These are phyloP conservation scores for Penicillium italicum DNA, from an alignment of 2,329 filamentous ascomycete species.

Conservation along the genomic window DNA sequence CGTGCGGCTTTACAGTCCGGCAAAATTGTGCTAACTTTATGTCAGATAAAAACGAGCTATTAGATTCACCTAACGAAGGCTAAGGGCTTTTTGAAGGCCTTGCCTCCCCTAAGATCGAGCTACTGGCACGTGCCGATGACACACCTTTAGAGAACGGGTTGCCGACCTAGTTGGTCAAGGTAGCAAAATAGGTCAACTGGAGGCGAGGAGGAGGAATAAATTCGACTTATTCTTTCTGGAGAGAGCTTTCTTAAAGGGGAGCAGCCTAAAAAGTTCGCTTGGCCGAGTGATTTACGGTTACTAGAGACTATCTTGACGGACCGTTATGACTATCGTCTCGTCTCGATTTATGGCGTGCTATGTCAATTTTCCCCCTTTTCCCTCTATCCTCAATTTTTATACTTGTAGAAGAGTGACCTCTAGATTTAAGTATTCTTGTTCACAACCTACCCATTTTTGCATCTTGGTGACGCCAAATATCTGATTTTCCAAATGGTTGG, in stretches of 20 bases:
- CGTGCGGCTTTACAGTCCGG: not conserved
- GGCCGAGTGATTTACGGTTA: slow-evolving; percentile 25
- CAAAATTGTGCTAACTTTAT: slow-evolving; percentile 7
- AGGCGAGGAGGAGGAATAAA: slow-evolving; percentile 26
- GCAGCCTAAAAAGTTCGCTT: slow-evolving; percentile 20
- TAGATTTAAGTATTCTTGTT: slow-evolving; percentile 26
- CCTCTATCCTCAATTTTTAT: too few species aligned
- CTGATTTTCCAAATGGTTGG: slow-evolving; percentile 22
- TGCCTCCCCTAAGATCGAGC: slow-evolving; percentile 16
- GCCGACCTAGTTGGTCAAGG: slow-evolving; percentile 22
- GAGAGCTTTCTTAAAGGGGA: slow-evolving; percentile 21
- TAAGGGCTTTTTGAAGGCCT: slow-evolving; percentile 17
- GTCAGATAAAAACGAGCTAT: too few species aligned
- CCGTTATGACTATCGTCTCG: slow-evolving; percentile 29
- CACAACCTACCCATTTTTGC: slow-evolving; percentile 15
- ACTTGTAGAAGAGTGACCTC: not conserved
- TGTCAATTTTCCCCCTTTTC: too few species aligned
- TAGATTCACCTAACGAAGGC: slow-evolving; percentile 14
- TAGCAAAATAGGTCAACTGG: slow-evolving; percentile 21
- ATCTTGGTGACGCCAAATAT: slow-evolving; percentile 15
- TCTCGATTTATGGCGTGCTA: too few species aligned
- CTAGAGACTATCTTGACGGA: slow-evolving; percentile 32
- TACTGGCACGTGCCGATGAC: slow-evolving; percentile 18
- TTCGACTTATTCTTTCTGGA: slow-evolving; percentile 24
- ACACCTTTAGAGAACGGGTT: slow-evolving; percentile 20